Base-by-base conservation (phyloP, 164 flowering plant genomes). In the Stephania japonica region DNA sequence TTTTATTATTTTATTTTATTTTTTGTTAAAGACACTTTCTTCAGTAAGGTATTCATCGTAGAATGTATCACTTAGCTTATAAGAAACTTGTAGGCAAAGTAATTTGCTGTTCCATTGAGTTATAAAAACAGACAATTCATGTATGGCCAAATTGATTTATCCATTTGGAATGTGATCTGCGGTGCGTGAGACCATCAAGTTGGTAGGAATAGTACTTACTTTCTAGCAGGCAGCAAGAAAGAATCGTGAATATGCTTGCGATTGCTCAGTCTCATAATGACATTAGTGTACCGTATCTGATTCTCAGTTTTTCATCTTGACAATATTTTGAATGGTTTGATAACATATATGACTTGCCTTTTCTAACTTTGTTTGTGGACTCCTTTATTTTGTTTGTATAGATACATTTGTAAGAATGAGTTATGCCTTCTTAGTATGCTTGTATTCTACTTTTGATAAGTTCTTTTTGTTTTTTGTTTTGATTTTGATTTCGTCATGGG, bases 401-500 rank as follows among this genome's bases (percentile, higher is more conserved):
- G 21, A 59, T 59, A 59, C 24, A 59, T 3, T 59, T 7, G 21
- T 59, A 21, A 59, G 64, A 24, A 59, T 59, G 63, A 2, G 6
- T 56, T 6, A 2, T 56, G 63, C 63, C 63, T 23, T 42, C 64
- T 49, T 23, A 38, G 11, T 32, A 23, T n/a, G 38, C 10, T 64
- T 16, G 18, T 43, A n/a, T 12, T 10, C 21, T 5, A 26, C 19
- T 65, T 44, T 63, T 1, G 6, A 41, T 66, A 18, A 12, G 23
- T 53, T 59, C 16, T 26, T 10, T 4, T 7, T 23, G 8, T 49
- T 21, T 41, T 7, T 71, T 59, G 6, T n/a, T 32, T 26, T 61
- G 67, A 68, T 69, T 74, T 42, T 61, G 7, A 68, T 49, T 21
- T 23, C 7, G 24, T 11, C 41, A 42, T 73, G 38, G 67, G 59